A percentile compares a stretch with the other conserved stretches of the same genome.
These are phyloP conservation scores for Cicer pinnatifidum DNA, from an alignment of 306 rosid genomes.

Conservation along the genomic window DNA sequence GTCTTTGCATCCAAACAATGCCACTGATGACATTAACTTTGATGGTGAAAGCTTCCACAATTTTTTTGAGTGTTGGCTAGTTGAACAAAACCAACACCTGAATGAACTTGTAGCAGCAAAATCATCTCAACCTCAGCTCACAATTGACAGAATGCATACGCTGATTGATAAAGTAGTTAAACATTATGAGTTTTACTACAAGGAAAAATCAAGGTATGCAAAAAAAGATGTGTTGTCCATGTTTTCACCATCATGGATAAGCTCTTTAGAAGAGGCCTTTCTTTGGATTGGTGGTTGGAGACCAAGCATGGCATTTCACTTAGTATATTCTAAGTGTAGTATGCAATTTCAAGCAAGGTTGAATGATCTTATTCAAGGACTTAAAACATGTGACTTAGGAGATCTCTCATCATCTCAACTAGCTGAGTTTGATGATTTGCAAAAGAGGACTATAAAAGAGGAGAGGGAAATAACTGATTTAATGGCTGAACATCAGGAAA, in stretches of 20 bases:
- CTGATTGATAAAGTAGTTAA: slow-evolving; percentile 47
- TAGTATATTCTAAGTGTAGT: slow-evolving; percentile 66
- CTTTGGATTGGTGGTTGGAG: slow-evolving; percentile 84
- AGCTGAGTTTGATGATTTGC: slow-evolving; percentile 50
- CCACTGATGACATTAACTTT: neutral
- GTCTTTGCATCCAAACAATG: slow-evolving; percentile 35
- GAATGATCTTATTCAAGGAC: slow-evolving; percentile 44
- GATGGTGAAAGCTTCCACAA: slow-evolving; percentile 48
- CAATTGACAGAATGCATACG: slow-evolving; percentile 23
- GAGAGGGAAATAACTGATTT: slow-evolving; percentile 59
- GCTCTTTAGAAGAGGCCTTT: slow-evolving; percentile 63
- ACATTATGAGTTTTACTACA: slow-evolving; percentile 59
- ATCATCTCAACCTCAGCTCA: neutral
- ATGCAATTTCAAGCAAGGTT: slow-evolving; percentile 54
- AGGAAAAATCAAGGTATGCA: slow-evolving; percentile 48
- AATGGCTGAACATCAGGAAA: slow-evolving; percentile 64
- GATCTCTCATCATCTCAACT: slow-evolving; percentile 57
- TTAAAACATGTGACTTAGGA: slow-evolving; percentile 50
- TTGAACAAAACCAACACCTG: slow-evolving; percentile 53
- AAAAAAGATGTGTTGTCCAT: slow-evolving; percentile 49
- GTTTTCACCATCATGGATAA: slow-evolving; percentile 58
- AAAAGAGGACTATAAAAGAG: slow-evolving; percentile 50
- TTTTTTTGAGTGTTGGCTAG: slow-evolving; percentile 59
- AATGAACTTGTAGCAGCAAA: slow-evolving; percentile 44
- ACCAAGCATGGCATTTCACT: slow-evolving; percentile 68